These are phyloP conservation scores for Paecilomyces formosus DNA, from an alignment of 2,329 filamentous ascomycete species.

Conservation along the genomic window DNA sequence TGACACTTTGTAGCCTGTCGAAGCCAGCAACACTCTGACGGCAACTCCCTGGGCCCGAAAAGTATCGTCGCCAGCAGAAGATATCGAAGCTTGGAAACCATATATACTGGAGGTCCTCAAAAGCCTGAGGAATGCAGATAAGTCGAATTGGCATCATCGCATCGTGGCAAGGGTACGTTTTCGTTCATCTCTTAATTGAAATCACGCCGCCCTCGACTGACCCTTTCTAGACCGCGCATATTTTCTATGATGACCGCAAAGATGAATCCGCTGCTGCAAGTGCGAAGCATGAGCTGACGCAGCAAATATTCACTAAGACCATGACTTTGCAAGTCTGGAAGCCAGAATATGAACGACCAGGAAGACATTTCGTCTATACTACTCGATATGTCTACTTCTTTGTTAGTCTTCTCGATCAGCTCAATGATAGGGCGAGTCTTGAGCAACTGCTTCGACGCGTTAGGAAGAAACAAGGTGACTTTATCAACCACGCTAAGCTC, in stretches of 20 bases:
- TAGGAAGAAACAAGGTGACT: constrained; percentile 72
- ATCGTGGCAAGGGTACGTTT: constrained; percentile 66
- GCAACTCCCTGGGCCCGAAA: constrained; percentile 51
- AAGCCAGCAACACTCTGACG: constrained; percentile 44
- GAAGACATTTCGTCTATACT: constrained; percentile 87
- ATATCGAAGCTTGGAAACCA: constrained; percentile 47
- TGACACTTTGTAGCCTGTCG: constrained; percentile 36
- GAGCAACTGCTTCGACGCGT: constrained; percentile 73
- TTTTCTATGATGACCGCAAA: constrained; percentile 52
- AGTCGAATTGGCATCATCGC: constrained; percentile 91
- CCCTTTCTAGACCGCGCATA: constrained; percentile 44
- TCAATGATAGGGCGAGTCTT: constrained; percentile 67
- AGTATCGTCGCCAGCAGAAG: constrained; percentile 36
- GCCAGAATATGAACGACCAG: constrained; percentile 75
- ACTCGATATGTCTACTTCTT: constrained; percentile 80
- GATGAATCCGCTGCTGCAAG: constrained; percentile 48
- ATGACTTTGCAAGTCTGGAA: constrained; percentile 96
- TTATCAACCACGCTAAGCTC: constrained; percentile 54
- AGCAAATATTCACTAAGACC: constrained; percentile 85
- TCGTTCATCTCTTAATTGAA: neutral
- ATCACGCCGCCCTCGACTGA: constrained; percentile 23
- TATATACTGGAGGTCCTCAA: constrained; percentile 57
- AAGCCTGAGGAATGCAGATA: constrained; percentile 62
- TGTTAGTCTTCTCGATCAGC: constrained; percentile 63
- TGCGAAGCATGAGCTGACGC: constrained; percentile 71